phyloP scores from a whole-genome alignment of 2,329 filamentous ascomycete genomes.

The Fusarium nematophilum region DNA sequence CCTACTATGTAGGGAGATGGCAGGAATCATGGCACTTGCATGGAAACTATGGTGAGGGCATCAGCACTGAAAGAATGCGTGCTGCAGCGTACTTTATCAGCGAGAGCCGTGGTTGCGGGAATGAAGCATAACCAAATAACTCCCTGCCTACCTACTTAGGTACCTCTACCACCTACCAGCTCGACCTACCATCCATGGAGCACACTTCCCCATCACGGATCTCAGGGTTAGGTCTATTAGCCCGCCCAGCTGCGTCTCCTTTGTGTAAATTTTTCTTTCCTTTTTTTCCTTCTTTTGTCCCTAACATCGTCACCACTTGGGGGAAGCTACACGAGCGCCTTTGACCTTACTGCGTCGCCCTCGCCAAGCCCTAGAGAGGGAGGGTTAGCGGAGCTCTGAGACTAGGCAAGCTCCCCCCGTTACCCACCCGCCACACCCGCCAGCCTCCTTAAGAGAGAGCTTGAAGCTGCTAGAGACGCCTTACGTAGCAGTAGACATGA shows the following conservation, averaged over 20 bases:
- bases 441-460: too few species aligned
- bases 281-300: background rate
- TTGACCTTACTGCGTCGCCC: background rate
- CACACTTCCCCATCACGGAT: too few species aligned
- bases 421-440: too few species aligned
- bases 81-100: background rate
- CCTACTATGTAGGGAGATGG: background rate
- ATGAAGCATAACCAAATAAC: background rate
- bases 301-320: background rate
- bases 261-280: background rate
- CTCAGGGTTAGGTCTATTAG: background rate
- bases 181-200: too few species aligned
- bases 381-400: too few species aligned
- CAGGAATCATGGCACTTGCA: background rate
- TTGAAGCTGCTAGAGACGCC: too few species aligned
- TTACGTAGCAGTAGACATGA: too few species aligned
- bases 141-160: too few species aligned
- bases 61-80: background rate
- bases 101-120: background rate
- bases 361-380: too few species aligned
- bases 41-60: background rate
- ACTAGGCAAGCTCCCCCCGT: too few species aligned
- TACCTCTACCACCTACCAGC: too few species aligned
- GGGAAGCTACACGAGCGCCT: background rate
- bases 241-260: constrained; percentile 10